Evolutionary conservation across 495 filamentous ascomycete species (phyloP).

Genomic region (Tuber aestivum): DNA sequence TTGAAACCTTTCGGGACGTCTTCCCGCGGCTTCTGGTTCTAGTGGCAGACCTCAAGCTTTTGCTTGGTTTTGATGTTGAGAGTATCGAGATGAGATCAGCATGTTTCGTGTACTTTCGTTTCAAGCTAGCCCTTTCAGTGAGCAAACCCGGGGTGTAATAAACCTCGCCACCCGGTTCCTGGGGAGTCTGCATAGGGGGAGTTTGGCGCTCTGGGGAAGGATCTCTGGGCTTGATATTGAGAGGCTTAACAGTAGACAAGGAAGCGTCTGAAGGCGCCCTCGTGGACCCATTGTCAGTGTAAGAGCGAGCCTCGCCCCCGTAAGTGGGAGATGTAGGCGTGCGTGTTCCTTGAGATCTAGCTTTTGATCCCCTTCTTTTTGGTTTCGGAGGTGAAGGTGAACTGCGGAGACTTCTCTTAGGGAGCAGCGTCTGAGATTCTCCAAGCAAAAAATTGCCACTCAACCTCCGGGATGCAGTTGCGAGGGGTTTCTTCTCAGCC

Average conservation of each 20-base stretch:
- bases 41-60: constrained; percentile 59
- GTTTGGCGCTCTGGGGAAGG: constrained; percentile 18
- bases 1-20: constrained; percentile 56
- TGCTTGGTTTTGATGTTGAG: constrained; percentile 63
- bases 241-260: constrained; percentile 38
- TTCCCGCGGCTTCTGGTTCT: constrained; percentile 53
- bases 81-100: constrained; percentile 89
- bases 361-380: constrained; percentile 24
- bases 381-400: constrained; percentile 38
- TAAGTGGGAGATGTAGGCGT: constrained; percentile 21
- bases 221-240: constrained; percentile 35
- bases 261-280: constrained; percentile 37
- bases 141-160: constrained; percentile 25
- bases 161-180: constrained; percentile 13
- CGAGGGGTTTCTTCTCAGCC: constrained; percentile 11
- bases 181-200: constrained; percentile 6
- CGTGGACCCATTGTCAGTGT: constrained; percentile 15
- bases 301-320: constrained; percentile 23
- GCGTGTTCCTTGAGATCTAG: constrained; percentile 35
- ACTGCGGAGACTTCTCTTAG: constrained; percentile 37
- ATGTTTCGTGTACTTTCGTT: constrained; percentile 79
- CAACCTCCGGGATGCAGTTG: constrained; percentile 13
- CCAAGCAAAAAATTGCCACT: constrained; percentile 20
- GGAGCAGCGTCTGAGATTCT: constrained; percentile 28
- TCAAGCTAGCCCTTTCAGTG: constrained; percentile 47